Evolutionary conservation across 2,329 filamentous ascomycete species (phyloP), one percentile per base, ranked within the genome.

Genomic region (Ascosphaera apis): DNA sequence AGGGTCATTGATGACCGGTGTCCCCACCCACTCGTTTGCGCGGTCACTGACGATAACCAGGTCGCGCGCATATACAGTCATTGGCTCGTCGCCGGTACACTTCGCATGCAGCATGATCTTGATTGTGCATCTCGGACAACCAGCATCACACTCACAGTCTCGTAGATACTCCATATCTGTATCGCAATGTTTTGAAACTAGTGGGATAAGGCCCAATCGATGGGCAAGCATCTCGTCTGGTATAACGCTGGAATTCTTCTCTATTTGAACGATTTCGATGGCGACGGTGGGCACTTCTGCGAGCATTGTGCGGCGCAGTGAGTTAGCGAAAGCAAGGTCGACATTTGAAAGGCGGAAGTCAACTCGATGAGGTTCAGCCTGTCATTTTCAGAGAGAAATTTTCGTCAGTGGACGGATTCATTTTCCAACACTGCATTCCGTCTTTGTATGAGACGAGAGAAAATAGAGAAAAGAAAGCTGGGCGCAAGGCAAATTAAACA

Each of bases 241-340:
- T 49, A 98, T 88, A 25, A 98, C 83, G 3, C 82, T 92, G 35
- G 86, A 95, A 64, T 98, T 98, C 64, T 93, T 91, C 53, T 81
- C 70, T 43, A 95, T 74, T 60, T 78, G 98, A 52, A 91, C 81
- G 42, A 73, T 76, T 63, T 98, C 88, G 49, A 98, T 84, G 45
- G 91, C 88, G 33, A 98, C 68, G 2, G 83, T 88, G 13, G 86
- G 83, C 36, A 98, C 79, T 62, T 98, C 91, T 45, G 86, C 70
- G 55, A 98, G 77, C 48, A 95, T 68, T 48, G 95, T 95, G 48
- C 88, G 82, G 41, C 88, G 83, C 64, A 95, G 92, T 50, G 91
- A 88, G 55, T 98, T 98, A 50, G 88, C 82, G 52, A 98, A 73
- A 37, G 82, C 76, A 49, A 88, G 83, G 53, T 98, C 88, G 47